Conservation (phyloP, 768 basidiomycete genomes). For the Mrakia frigida region DNA sequence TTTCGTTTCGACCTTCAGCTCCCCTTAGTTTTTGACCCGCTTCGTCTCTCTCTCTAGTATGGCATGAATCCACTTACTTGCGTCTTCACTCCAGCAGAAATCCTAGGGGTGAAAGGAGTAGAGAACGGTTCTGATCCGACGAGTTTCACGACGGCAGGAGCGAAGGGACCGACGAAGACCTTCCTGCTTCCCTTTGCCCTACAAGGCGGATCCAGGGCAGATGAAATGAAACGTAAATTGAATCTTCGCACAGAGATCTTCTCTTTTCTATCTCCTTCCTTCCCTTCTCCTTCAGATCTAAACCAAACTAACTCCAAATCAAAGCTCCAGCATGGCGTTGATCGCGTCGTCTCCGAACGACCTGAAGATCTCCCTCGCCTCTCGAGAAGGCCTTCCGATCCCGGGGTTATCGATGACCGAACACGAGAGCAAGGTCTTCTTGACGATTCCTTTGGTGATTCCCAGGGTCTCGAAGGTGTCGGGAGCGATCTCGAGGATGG, state of each 20-base stretch:
- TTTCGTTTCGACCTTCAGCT: background rate
- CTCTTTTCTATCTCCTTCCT: background rate
- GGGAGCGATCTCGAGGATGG: constrained; percentile 46
- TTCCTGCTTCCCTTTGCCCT: too few relatives aligned
- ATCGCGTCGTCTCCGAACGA: constrained; percentile 16
- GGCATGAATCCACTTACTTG: too few relatives aligned
- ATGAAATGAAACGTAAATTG: too few relatives aligned
- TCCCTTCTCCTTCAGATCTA: background rate
- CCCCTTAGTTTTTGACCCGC: background rate
- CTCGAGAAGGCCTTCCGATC: constrained; percentile 72
- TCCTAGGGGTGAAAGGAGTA: too few relatives aligned
- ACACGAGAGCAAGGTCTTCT: constrained; percentile 66
- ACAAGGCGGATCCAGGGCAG: too few relatives aligned
- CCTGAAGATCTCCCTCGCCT: constrained; percentile 62
- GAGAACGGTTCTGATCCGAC: too few relatives aligned
- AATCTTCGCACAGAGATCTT: background rate
- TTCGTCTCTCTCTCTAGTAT: too few relatives aligned
- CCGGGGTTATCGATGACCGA: constrained; percentile 60
- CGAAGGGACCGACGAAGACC: too few relatives aligned
- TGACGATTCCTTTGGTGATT: constrained; percentile 58
- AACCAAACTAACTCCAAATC: background rate
- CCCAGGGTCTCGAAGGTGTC: constrained; percentile 64
- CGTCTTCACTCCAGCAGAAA: too few relatives aligned
- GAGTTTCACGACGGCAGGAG: too few relatives aligned
- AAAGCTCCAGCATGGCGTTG: background rate